These are phyloP conservation scores for Allium fistulosum DNA, from an alignment of 106 monocot species.

Conservation along the genomic window DNA sequence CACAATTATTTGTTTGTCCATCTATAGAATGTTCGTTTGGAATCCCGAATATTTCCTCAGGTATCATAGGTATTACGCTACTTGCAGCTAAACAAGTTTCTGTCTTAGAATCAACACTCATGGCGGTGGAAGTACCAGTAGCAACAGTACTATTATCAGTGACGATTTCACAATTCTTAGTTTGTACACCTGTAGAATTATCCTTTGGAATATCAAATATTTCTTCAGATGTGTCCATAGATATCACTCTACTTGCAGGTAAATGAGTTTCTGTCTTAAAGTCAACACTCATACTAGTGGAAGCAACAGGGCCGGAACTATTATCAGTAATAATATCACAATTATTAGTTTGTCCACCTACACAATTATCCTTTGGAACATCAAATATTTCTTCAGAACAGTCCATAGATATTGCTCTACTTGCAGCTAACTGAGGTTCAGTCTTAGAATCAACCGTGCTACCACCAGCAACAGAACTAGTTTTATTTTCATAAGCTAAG, in stretches of 20 bases:
- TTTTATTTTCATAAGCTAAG: conserved; percentile 1
- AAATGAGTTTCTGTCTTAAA: conserved; percentile 1
- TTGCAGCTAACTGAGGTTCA: not conserved
- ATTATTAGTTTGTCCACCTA: not conserved
- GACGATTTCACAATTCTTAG: too few relatives aligned
- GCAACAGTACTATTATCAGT: too few relatives aligned
- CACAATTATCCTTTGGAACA: not conserved
- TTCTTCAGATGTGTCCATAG: too few relatives aligned
- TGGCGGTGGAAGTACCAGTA: too few relatives aligned
- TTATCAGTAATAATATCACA: not conserved
- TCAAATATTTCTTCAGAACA: too few relatives aligned
- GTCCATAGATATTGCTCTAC: too few relatives aligned
- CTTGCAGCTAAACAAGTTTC: too few relatives aligned
- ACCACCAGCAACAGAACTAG: conserved; percentile 3
- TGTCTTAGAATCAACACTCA: conserved; percentile 7
- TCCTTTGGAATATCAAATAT: too few relatives aligned
- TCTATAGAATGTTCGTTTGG: not conserved
- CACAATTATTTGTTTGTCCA: conserved; percentile 4
- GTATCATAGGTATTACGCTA: too few relatives aligned
- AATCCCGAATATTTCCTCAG: too few relatives aligned
- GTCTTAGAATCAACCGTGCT: conserved; percentile 8
- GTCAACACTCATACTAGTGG: conserved; percentile 3
- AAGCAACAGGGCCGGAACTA: conserved; percentile 3
- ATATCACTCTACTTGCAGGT: too few relatives aligned
- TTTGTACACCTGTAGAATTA: too few relatives aligned